phyloP scores from a whole-genome alignment of 371 early-diverging fungal species.

The Rhizomucor miehei region DNA sequence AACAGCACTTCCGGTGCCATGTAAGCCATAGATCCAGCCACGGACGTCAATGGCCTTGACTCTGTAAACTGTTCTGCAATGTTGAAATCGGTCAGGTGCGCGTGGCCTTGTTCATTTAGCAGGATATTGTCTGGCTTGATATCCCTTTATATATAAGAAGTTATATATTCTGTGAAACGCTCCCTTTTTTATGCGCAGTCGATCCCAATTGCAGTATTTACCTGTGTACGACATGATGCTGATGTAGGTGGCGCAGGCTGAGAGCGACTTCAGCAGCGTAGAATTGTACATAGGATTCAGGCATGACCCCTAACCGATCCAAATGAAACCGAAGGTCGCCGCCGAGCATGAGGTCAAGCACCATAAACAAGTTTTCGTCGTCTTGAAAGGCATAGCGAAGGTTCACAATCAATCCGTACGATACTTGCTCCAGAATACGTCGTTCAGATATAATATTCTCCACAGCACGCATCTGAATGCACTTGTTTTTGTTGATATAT shows the following conservation, averaged over 20 bases:
- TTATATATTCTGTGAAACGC: too few relatives aligned
- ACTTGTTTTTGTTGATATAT: constrained; percentile 56
- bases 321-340: constrained; percentile 87
- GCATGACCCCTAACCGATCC: constrained; percentile 55
- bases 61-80: constrained; percentile 67
- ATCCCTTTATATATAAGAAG: constrained; percentile 58
- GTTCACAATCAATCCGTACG: constrained; percentile 54
- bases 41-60: constrained; percentile 55
- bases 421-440: constrained; percentile 48
- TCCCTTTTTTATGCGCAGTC: too few relatives aligned
- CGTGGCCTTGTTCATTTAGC: constrained; percentile 79
- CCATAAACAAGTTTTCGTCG: constrained; percentile 76
- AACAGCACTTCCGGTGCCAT: constrained; percentile 77
- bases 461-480: constrained; percentile 53
- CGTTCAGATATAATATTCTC: constrained; percentile 56
- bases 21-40: constrained; percentile 75
- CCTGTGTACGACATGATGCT: constrained; percentile 56
- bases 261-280: constrained; percentile 73
- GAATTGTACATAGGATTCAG: constrained; percentile 70
- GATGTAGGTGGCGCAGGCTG: constrained; percentile 69
- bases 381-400: constrained; percentile 79
- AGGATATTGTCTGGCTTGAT: constrained; percentile 90
- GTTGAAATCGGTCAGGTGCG: constrained; percentile 86
- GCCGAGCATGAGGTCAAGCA: constrained; percentile 76
- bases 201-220: constrained; percentile 2